A percentile compares a stretch with the other conserved stretches of the same genome.
phyloP scores from a whole-genome alignment of 495 filamentous ascomycete genomes.

The Aspergillus mulundensis region DNA sequence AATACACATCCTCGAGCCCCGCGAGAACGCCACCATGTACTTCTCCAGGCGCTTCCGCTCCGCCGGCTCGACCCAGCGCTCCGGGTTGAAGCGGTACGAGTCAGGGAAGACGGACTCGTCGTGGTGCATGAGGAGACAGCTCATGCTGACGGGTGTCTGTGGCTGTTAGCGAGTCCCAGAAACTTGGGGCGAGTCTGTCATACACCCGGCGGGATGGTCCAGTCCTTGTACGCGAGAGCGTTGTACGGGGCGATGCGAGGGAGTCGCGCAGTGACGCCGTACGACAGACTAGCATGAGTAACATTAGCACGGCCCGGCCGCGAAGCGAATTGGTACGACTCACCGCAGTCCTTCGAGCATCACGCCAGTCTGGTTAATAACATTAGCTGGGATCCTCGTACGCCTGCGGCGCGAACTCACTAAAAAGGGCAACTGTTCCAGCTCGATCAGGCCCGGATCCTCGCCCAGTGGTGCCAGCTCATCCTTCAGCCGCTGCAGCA shows the following conservation, averaged over 20 bases:
- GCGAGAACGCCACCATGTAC: slow-evolving; percentile 46
- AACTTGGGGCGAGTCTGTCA: background rate
- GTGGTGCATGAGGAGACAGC: slow-evolving; percentile 35
- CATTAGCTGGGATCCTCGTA: slow-evolving; percentile 5
- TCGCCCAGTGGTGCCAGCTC: slow-evolving; percentile 23
- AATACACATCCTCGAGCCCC: slow-evolving; percentile 46
- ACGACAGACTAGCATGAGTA: slow-evolving; percentile 18
- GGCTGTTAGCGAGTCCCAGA: background rate
- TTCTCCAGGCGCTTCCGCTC: slow-evolving; percentile 35
- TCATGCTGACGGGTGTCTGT: slow-evolving; percentile 41
- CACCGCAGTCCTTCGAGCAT: slow-evolving; percentile 33
- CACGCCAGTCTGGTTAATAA: slow-evolving; percentile 16
- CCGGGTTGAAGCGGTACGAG: slow-evolving; percentile 36
- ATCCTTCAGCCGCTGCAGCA: slow-evolving; percentile 23
- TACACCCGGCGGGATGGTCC: slow-evolving; percentile 27
- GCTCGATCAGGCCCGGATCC: slow-evolving; percentile 19
- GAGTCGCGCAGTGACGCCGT: slow-evolving; percentile 33
- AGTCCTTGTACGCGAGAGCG: slow-evolving; percentile 17
- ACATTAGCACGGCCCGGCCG: no score
- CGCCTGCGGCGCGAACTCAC: slow-evolving; percentile 6
- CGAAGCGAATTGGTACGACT: background rate
- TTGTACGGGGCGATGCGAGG: slow-evolving; percentile 36
- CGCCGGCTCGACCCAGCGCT: slow-evolving; percentile 36
- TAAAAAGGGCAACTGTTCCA: slow-evolving; percentile 34
- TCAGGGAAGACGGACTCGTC: slow-evolving; percentile 40